Conservation (phyloP, 1,284 basidiomycete genomes). For the Butyriboletus appendiculatus region DNA sequence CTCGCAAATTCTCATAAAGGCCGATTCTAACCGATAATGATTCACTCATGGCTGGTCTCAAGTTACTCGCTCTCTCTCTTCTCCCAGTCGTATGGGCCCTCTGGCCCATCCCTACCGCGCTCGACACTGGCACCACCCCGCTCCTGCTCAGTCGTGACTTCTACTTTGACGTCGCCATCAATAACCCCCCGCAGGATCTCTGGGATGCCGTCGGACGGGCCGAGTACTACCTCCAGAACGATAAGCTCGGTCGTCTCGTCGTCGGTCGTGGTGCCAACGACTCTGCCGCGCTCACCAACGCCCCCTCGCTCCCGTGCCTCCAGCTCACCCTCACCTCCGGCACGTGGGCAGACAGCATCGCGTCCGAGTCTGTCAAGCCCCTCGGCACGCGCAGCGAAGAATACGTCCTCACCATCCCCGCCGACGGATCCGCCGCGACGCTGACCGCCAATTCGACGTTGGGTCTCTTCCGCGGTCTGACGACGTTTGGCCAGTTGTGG, state of each 20-base stretch:
- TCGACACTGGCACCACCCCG: slow-evolving; percentile 50
- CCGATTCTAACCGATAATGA: too few relatives aligned
- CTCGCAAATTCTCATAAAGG: not conserved
- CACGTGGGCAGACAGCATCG: slow-evolving; percentile 42
- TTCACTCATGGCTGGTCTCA: too few relatives aligned
- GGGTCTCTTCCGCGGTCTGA: slow-evolving; percentile 79
- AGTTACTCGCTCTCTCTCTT: too few relatives aligned
- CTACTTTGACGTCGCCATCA: slow-evolving; percentile 42
- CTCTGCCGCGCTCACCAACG: slow-evolving; percentile 31
- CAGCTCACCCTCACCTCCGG: slow-evolving; percentile 43
- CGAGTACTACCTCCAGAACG: slow-evolving; percentile 41
- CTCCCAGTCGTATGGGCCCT: slow-evolving; percentile 12
- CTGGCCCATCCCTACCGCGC: slow-evolving; percentile 63
- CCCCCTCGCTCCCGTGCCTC: slow-evolving; percentile 37
- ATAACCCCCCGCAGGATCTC: slow-evolving; percentile 45
- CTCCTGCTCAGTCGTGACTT: slow-evolving; percentile 55
- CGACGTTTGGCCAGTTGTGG: slow-evolving; percentile 82
- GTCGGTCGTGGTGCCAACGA: slow-evolving; percentile 52
- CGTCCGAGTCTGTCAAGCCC: slow-evolving; percentile 54
- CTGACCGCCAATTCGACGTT: slow-evolving; percentile 73
- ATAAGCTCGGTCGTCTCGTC: slow-evolving; percentile 52
- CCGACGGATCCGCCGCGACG: slow-evolving; percentile 57
- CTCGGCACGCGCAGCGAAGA: slow-evolving; percentile 61
- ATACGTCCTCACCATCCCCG: slow-evolving; percentile 66
- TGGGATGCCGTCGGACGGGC: slow-evolving; percentile 43